A percentile compares a stretch with the other conserved stretches of the same genome.
Conservation (phyloP, 441 rosid genomes). For the Adansonia rubrostipa region DNA sequence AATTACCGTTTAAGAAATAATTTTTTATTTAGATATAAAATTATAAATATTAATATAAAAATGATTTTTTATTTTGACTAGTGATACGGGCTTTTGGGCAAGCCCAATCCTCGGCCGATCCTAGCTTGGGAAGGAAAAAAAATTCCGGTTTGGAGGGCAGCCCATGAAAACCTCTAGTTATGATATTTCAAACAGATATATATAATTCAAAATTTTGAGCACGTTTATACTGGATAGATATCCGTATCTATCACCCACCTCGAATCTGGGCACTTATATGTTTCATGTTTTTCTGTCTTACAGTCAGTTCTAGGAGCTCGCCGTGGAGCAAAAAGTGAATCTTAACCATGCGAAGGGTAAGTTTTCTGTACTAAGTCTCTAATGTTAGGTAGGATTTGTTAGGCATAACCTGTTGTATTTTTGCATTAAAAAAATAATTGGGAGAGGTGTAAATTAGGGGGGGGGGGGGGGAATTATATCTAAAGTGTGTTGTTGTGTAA, state of each 20-base stretch:
- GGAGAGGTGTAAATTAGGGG: slow-evolving; percentile 29
- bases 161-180: no score
- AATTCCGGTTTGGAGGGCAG: no score
- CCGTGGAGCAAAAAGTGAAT: slow-evolving; percentile 25
- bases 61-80: no score
- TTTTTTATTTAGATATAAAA: no score
- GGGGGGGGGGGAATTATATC: slow-evolving; percentile 7
- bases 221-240: not conserved
- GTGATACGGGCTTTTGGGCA: no score
- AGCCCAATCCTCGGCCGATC: no score
- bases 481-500: slow-evolving; percentile 13
- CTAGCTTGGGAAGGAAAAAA: no score
- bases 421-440: slow-evolving; percentile 24
- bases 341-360: slow-evolving; percentile 27
- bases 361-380: slow-evolving; percentile 26
- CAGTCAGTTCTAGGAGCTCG: slow-evolving; percentile 55
- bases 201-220: no score
- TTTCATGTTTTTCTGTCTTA: slow-evolving; percentile 24
- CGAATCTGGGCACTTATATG: slow-evolving; percentile 5
- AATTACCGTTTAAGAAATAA: no score
- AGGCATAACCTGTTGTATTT: slow-evolving; percentile 31
- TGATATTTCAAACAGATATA: no score
- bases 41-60: no score
- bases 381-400: slow-evolving; percentile 32
- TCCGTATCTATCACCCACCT: not conserved